A percentile compares a stretch with the other conserved stretches of the same genome.
These are phyloP conservation scores for Talaromyces sp. DNA, from an alignment of 2,329 filamentous ascomycete species.

Conservation along the genomic window DNA sequence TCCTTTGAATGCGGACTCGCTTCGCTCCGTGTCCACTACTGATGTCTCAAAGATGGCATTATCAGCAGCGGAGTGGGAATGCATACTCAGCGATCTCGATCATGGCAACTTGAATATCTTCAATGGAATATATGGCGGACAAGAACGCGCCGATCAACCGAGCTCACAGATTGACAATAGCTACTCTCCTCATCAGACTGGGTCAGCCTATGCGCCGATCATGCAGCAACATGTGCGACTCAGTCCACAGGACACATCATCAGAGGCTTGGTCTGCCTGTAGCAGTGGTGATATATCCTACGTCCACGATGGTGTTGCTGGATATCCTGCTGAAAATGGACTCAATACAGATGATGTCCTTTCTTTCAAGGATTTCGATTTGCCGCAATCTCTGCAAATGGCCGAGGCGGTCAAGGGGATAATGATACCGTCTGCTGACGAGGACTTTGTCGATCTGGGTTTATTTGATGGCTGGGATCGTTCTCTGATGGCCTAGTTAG, in stretches of 20 bases:
- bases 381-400: slow-evolving; percentile 31
- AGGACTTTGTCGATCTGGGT: slow-evolving; percentile 35
- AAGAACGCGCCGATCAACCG: slow-evolving; percentile 38
- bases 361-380: slow-evolving; percentile 10
- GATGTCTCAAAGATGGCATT: slow-evolving; percentile 48
- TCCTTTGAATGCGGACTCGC: slow-evolving; percentile 34
- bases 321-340: slow-evolving; percentile 59
- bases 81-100: slow-evolving; percentile 75
- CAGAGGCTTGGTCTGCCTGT: slow-evolving; percentile 41
- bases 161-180: slow-evolving; percentile 34
- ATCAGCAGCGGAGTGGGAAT: slow-evolving; percentile 75
- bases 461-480: slow-evolving; percentile 35
- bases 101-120: slow-evolving; percentile 78
- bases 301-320: slow-evolving; percentile 51
- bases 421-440: slow-evolving; percentile 37
- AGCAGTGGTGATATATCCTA: slow-evolving; percentile 37
- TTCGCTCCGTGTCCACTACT: slow-evolving; percentile 42
- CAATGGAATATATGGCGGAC: slow-evolving; percentile 49
- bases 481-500: slow-evolving; percentile 26
- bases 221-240: slow-evolving; percentile 13
- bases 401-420: slow-evolving; percentile 39
- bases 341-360: slow-evolving; percentile 28
- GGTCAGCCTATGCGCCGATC: slow-evolving; percentile 3
- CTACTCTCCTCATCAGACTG: slow-evolving; percentile 3
- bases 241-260: slow-evolving; percentile 37